phyloP scores from a whole-genome alignment of 2,329 filamentous ascomycete genomes.

The Metarhizium guizhouense region DNA sequence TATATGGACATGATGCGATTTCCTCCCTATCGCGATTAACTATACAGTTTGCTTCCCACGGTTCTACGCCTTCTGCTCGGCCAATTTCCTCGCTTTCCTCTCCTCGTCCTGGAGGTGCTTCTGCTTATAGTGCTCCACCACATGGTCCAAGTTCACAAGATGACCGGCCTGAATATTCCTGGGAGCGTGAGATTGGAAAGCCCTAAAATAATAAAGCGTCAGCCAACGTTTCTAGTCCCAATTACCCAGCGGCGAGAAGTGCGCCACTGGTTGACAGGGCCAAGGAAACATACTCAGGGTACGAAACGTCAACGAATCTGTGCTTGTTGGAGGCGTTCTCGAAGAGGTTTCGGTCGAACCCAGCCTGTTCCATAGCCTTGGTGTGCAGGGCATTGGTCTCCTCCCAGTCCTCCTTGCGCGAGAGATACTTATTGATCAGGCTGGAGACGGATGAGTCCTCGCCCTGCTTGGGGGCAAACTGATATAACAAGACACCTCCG shows the following conservation, averaged over 20 bases:
- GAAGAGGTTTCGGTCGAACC: conserved; percentile 48
- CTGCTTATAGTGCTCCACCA: conserved; percentile 48
- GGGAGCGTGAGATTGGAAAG: conserved; percentile 39
- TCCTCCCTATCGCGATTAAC: not conserved
- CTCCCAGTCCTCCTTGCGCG: conserved; percentile 40
- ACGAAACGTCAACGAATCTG: conserved; percentile 42
- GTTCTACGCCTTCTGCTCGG: conserved; percentile 25
- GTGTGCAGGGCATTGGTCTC: conserved; percentile 44
- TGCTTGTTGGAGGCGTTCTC: conserved; percentile 33
- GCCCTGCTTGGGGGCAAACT: conserved; percentile 40
- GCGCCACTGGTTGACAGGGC: not conserved
- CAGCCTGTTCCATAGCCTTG: conserved; percentile 44
- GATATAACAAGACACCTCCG: conserved; percentile 35
- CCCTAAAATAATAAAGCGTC: conserved; percentile 22
- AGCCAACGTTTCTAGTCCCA: not conserved
- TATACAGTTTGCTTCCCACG: conserved; percentile 6
- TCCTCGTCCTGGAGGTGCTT: conserved; percentile 46
- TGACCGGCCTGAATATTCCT: conserved; percentile 48
- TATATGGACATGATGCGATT: not conserved
- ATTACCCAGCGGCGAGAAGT: not conserved
- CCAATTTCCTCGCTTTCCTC: conserved; percentile 42
- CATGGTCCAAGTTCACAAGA: conserved; percentile 42
- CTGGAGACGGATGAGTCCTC: conserved; percentile 36
- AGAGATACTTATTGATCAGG: conserved; percentile 37
- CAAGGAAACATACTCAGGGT: conserved; percentile 43